Conservation (phyloP, 441 rosid species). For the Bruguiera hainesii region DNA sequence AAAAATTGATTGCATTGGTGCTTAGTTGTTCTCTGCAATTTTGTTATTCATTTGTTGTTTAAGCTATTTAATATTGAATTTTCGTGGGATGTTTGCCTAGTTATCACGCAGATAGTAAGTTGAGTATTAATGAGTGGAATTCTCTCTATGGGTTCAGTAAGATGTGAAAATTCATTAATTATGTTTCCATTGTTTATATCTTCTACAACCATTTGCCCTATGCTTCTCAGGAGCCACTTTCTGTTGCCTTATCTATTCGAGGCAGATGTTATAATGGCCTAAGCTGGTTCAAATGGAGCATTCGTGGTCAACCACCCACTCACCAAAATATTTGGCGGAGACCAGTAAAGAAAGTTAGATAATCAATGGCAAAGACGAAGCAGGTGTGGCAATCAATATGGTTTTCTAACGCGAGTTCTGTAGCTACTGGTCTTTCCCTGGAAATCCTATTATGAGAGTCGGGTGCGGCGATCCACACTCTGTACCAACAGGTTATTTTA, state of each 20-base stretch:
- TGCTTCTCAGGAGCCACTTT: not conserved
- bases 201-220: too few relatives aligned
- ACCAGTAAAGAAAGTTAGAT: slow-evolving; percentile 34
- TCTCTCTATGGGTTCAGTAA: too few relatives aligned
- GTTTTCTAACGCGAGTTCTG: slow-evolving; percentile 41
- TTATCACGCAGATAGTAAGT: too few relatives aligned
- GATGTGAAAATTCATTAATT: too few relatives aligned
- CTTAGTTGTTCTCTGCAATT: too few relatives aligned
- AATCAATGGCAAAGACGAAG: slow-evolving; percentile 43
- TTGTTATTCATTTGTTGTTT: too few relatives aligned
- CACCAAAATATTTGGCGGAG: slow-evolving; percentile 42
- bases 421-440: slow-evolving; percentile 31
- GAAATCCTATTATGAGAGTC: slow-evolving; percentile 28
- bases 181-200: too few relatives aligned
- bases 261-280: slow-evolving; percentile 96
- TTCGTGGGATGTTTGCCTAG: too few relatives aligned
- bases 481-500: slow-evolving; percentile 45
- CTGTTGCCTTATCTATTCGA: slow-evolving; percentile 30
- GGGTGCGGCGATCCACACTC: slow-evolving; percentile 38
- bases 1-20: too few relatives aligned
- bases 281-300: slow-evolving; percentile 92
- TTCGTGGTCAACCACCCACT: slow-evolving; percentile 87
- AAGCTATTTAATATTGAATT: too few relatives aligned
- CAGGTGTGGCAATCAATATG: slow-evolving; percentile 31
- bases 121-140: too few relatives aligned